Evolutionary conservation across 2,329 filamentous ascomycete genomes (phyloP).

Genomic region (Botryosphaeria dothidea): DNA sequence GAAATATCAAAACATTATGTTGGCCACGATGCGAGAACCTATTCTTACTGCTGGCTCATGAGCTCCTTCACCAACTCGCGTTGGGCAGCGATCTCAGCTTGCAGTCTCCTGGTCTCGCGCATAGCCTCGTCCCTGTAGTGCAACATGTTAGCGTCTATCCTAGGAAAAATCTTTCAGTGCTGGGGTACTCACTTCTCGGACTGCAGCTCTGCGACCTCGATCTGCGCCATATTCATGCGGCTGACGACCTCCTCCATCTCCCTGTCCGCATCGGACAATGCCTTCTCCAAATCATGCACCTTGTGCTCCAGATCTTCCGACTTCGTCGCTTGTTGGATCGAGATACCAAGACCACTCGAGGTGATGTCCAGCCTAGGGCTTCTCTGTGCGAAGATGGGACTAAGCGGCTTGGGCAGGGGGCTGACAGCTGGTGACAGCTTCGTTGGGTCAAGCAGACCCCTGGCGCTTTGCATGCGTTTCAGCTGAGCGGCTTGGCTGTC

Average conservation of each 20-base stretch:
- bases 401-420: slow-evolving; percentile 58
- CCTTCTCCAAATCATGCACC: slow-evolving; percentile 82
- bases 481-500: slow-evolving; percentile 78
- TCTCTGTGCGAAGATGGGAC: slow-evolving; percentile 62
- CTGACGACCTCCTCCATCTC: slow-evolving; percentile 85
- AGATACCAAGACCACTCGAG: slow-evolving; percentile 60
- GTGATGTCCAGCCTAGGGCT: slow-evolving; percentile 63
- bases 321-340: slow-evolving; percentile 68
- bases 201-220: slow-evolving; percentile 79
- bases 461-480: slow-evolving; percentile 62
- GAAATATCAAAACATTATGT: neutral
- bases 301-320: slow-evolving; percentile 74
- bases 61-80: slow-evolving; percentile 58
- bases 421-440: slow-evolving; percentile 41
- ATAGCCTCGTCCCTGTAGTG: slow-evolving; percentile 66
- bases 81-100: slow-evolving; percentile 67
- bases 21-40: neutral
- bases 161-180: neutral
- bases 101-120: slow-evolving; percentile 68
- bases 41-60: slow-evolving; percentile 29
- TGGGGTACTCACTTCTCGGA: slow-evolving; percentile 55
- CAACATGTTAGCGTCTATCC: neutral
- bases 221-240: slow-evolving; percentile 79
- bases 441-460: slow-evolving; percentile 26
- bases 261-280: slow-evolving; percentile 70